Evolutionary conservation across 1,139 yeast species (phyloP), one percentile per base, ranked within the genome.

Genomic region (Pichiaceae sp.): DNA sequence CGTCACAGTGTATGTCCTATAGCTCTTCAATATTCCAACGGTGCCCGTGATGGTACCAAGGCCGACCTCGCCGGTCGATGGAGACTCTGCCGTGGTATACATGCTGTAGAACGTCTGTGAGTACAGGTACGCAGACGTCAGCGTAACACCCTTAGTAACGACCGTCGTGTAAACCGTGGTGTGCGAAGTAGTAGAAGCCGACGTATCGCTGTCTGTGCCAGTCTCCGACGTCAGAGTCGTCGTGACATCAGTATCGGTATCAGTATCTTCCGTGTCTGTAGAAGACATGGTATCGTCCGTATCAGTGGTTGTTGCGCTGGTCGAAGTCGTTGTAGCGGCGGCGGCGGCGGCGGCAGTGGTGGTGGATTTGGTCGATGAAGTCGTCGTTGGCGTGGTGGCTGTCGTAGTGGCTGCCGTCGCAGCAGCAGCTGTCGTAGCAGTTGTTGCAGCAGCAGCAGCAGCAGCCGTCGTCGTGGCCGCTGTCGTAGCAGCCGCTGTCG

Each of bases 11-110:
- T 24, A 12, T 16, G 34, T 35, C 16, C 15, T 30, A 15, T 35
- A 35, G 12, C 24, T 24, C 28, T 29, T 29, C 4, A 35, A 2
- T 6, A 60, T 57, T 3, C 91, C 93, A 7, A 80, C 71, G 0
- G 63, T 48, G 1, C 86, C 87, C 3, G 65, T 48, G 24, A 75
- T 53, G 1, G 72, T 57, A 1, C 83, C 83, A 33, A 78, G 52
- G 0, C 86, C 86, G 35, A 78, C 62, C 2, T 67, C 43, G 0
- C 86, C 87, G 0, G 69, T 44, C 2, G 66, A 50, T 3, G 73
- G 72, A 0, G 63, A 40, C 0, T 58, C 60, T 2, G 68, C 54
- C 0, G 67, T 53, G 1, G 67, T 30, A 45, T 62, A 69, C 48
- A 59, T 48, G 2, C 60, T 36, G 4, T 50, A 42, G 48, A 80